phyloP scores from a whole-genome alignment of 1,284 basidiomycete species.

The Cutaneotrichosporon dermatis region DNA sequence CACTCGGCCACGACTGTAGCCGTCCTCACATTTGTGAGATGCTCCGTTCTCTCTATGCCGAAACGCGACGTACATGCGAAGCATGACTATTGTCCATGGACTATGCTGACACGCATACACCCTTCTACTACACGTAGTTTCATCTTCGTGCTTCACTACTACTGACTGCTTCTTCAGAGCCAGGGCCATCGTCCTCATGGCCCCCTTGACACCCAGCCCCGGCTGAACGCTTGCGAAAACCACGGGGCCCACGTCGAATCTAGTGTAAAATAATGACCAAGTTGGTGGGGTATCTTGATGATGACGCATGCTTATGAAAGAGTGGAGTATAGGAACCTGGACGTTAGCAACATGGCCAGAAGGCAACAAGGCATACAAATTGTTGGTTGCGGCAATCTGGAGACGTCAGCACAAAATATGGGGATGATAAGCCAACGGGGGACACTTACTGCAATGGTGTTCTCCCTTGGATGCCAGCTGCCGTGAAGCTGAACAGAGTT shows the following conservation, averaged over 20 bases:
- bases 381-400: slow-evolving; percentile 91
- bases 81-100: too few species aligned
- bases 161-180: slow-evolving; percentile 5
- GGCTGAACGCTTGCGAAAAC: slow-evolving; percentile 8
- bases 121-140: background rate
- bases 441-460: slow-evolving; percentile 83
- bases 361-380: slow-evolving; percentile 58
- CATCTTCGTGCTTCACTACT: slow-evolving; percentile 13
- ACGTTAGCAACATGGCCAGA: background rate
- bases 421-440: background rate
- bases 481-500: slow-evolving; percentile 60
- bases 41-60: too few species aligned
- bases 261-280: slow-evolving; percentile 22
- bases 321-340: slow-evolving; percentile 48
- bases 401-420: slow-evolving; percentile 12
- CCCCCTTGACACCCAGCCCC: slow-evolving; percentile 11
- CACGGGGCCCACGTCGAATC: slow-evolving; percentile 17
- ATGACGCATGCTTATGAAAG: slow-evolving; percentile 33
- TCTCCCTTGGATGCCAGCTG: slow-evolving; percentile 95
- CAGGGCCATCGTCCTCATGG: slow-evolving; percentile 15
- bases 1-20: background rate
- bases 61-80: too few species aligned
- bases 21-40: too few species aligned
- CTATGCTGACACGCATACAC: too few species aligned
- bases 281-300: slow-evolving; percentile 19